These are phyloP conservation scores for Apiotrichum siamense DNA, from an alignment of 1,284 basidiomycete species.

Conservation along the genomic window DNA sequence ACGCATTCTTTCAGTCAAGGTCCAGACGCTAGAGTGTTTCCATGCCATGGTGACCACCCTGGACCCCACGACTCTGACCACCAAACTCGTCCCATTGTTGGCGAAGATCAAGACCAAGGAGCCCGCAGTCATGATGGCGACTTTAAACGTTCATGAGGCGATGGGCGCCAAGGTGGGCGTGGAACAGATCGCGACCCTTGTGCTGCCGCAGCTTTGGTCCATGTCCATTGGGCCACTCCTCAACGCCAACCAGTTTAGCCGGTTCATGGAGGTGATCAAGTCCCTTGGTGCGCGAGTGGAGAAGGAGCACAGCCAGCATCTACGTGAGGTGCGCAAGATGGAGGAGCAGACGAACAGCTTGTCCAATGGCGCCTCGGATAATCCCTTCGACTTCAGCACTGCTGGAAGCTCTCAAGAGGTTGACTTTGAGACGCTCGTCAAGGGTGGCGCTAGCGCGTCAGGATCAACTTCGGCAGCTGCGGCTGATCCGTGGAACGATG, in stretches of 20 bases:
- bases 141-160: constrained; percentile 86
- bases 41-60: constrained; percentile 86
- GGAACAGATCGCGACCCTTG: constrained; percentile 87
- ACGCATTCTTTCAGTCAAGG: constrained; percentile 76
- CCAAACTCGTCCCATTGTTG: constrained; percentile 87
- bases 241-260: constrained; percentile 82
- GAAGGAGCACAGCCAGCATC: constrained; percentile 45
- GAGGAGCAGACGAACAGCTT: constrained; percentile 38
- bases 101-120: constrained; percentile 95
- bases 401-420: constrained; percentile 30
- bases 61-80: constrained; percentile 84
- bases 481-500: constrained; percentile 39
- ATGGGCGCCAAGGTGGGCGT: constrained; percentile 94
- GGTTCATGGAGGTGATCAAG: constrained; percentile 64
- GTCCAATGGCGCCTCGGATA: constrained; percentile 20
- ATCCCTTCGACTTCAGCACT: constrained; percentile 21
- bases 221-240: constrained; percentile 94
- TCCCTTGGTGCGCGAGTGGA: constrained; percentile 44
- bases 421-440: constrained; percentile 47
- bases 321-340: constrained; percentile 44
- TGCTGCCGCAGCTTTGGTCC: constrained; percentile 87
- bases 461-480: constrained; percentile 8
- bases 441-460: constrained; percentile 17
- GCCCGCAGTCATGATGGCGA: constrained; percentile 89
- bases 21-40: constrained; percentile 82